Evolutionary conservation across 106 monocot genomes (phyloP).

Genomic region (Acorus calamus): DNA sequence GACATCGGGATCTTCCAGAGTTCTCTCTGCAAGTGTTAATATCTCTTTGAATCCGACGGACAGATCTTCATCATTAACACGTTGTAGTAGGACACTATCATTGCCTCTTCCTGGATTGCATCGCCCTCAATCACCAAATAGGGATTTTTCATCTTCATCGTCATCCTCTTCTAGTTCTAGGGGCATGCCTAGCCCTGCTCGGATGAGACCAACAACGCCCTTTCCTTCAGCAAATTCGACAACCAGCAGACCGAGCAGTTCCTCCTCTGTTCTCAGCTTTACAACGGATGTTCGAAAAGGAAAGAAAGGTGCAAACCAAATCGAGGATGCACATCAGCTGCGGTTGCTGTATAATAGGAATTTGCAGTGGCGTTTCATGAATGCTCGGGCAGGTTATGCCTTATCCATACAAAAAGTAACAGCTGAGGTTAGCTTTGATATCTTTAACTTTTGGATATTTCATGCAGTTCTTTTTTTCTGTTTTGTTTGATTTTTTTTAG

Average conservation of each 20-base stretch:
- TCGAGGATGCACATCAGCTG: conserved; percentile 68
- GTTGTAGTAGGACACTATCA: conserved; percentile 25
- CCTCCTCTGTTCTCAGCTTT: conserved; percentile 42
- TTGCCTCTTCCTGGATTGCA: conserved; percentile 14
- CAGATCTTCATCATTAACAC: conserved; percentile 11
- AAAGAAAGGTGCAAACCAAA: conserved; percentile 37
- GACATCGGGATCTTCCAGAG: no score
- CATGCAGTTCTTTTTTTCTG: neutral
- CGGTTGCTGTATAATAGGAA: conserved; percentile 49
- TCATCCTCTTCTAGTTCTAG: conserved; percentile 11
- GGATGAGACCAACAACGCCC: conserved; percentile 36
- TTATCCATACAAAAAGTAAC: conserved; percentile 38
- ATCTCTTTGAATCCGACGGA: conserved; percentile 8
- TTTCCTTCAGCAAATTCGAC: conserved; percentile 13
- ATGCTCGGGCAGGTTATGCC: conserved; percentile 46
- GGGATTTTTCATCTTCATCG: conserved; percentile 2
- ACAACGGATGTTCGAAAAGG: conserved; percentile 36
- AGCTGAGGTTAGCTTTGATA: conserved; percentile 44
- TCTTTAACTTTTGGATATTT: neutral
- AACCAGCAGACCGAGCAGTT: conserved; percentile 11
- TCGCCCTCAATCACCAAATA: conserved; percentile 52
- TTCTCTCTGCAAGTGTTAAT: neutral
- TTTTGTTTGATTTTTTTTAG: neutral
- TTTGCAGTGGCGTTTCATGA: conserved; percentile 78
- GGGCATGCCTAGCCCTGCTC: conserved; percentile 21